Evolutionary conservation across 1,284 basidiomycete genomes (phyloP), one percentile per base, ranked within the genome.

Genomic region (Apiotrichum veenhuisii): DNA sequence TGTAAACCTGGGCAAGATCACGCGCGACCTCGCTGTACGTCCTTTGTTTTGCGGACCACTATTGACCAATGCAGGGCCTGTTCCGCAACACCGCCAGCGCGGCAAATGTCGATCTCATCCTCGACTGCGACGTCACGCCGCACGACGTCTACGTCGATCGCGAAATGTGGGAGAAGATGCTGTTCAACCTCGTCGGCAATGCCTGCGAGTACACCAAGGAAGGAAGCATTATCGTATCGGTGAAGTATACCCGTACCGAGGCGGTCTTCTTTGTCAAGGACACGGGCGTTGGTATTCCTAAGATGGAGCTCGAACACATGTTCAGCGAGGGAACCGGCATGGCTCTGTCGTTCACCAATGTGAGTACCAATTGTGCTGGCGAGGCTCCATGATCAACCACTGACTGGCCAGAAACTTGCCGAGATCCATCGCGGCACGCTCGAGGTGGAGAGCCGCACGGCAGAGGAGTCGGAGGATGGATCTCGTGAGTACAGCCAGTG

Each of bases 81-180:
- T 80, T 80, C 68, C 62, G 71, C 27, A 64, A 64, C 0, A 64
- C 73, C 0, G 68, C 72, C 18, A 65, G 72, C 26, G 57, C 54
- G 42, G 72, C 67, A 7, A 65, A 66, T 9, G 64, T 80, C 30
- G 22, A 65, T 23, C 77, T 72, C 56, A 43, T 62, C 3, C 66
- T 79, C 27, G 71, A 78, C 5, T 73, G 73, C 52, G 77, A 79
- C 52, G 51, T 68, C 11, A 42, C 58, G 1, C 65, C 65, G 5
- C 47, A 55, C 37, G 64, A 70, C 20, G 70, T 72, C 9, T 80
- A 70, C 56, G 68, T 79, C 47, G 74, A 75, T 59, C 62, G 68
- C 0, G 78, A 79, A 27, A 70, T 78, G 34, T 79, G 76, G 74
- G 79, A 80, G 54, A 80, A 79, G 62, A 71, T 79, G 55, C 61